These are phyloP conservation scores for Epipyxis sp. DNA, from an alignment of 108 stramenopile species.

Conservation along the genomic window DNA sequence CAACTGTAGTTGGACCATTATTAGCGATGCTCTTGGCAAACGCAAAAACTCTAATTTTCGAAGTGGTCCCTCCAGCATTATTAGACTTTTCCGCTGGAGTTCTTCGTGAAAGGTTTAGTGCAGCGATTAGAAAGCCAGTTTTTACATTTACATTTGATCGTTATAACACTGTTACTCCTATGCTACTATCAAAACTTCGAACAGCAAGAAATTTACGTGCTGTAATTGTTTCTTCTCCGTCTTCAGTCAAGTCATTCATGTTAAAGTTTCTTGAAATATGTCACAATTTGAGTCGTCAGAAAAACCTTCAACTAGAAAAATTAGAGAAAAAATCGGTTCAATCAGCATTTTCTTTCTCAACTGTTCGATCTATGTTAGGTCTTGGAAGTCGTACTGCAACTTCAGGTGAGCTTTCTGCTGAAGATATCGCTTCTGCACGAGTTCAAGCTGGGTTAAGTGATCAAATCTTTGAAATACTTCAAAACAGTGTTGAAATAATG, in stretches of 20 bases:
- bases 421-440: not conserved
- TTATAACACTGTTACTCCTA: constrained; percentile 78
- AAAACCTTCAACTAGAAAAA: not conserved
- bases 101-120: constrained; percentile 92
- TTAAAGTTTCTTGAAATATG: constrained; percentile 96
- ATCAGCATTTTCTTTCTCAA: not conserved
- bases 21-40: constrained; percentile 94
- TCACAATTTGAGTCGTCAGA: constrained; percentile 72
- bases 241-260: constrained; percentile 92
- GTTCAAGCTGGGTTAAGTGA: constrained; percentile 40
- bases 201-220: constrained; percentile 86
- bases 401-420: constrained; percentile 7
- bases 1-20: constrained; percentile 96
- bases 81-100: constrained; percentile 92
- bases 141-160: constrained; percentile 96
- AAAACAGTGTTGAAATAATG: constrained; percentile 75
- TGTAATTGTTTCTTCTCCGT: constrained; percentile 91
- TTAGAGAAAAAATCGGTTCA: not conserved
- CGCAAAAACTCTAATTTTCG: constrained; percentile 84
- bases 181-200: constrained; percentile 85
- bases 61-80: constrained; percentile 96
- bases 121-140: constrained; percentile 89
- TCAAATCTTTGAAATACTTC: constrained; percentile 84
- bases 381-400: not conserved
- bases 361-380: not conserved